These are phyloP conservation scores for Chlamydomonas sphaeroides DNA, from an alignment of 139 green algal species.

Conservation along the genomic window DNA sequence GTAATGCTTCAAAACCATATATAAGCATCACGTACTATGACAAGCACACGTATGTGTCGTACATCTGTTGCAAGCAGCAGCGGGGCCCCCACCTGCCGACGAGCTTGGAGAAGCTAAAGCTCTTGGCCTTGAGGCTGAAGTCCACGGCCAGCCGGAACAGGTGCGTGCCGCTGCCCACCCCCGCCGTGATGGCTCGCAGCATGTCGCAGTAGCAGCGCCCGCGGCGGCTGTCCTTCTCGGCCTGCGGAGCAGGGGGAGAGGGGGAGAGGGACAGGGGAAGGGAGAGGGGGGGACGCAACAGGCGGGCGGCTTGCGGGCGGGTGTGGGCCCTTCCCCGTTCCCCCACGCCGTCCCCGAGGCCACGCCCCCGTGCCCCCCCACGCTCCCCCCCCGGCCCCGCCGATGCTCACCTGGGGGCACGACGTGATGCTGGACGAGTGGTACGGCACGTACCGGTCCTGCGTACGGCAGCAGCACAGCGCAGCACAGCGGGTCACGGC, in stretches of 20 bases:
- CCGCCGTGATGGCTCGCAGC: slow-evolving; percentile 25
- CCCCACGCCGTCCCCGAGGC: too few relatives aligned
- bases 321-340: too few relatives aligned
- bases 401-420: slow-evolving; percentile 5
- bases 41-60: too few relatives aligned
- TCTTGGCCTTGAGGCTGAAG: slow-evolving; percentile 49
- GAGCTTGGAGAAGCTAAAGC: slow-evolving; percentile 40
- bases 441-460: slow-evolving; percentile 78
- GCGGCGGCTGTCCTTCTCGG: slow-evolving; percentile 23
- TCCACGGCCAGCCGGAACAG: slow-evolving; percentile 55
- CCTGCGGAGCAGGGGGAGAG: not conserved
- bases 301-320: too few relatives aligned
- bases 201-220: slow-evolving; percentile 16
- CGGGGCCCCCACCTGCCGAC: slow-evolving; percentile 52
- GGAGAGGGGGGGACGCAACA: too few relatives aligned
- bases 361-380: too few relatives aligned
- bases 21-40: too few relatives aligned
- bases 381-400: too few relatives aligned
- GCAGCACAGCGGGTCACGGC: too few relatives aligned
- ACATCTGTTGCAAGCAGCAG: too few relatives aligned
- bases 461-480: too few relatives aligned
- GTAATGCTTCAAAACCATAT: too few relatives aligned
- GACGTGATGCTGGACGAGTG: slow-evolving; percentile 60
- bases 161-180: slow-evolving; percentile 37
- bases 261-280: not conserved